A percentile compares a stretch with the other conserved stretches of the same genome.
These are phyloP conservation scores for Yamadazyma ubonensis DNA, from an alignment of 805 yeast species.

Conservation along the genomic window DNA sequence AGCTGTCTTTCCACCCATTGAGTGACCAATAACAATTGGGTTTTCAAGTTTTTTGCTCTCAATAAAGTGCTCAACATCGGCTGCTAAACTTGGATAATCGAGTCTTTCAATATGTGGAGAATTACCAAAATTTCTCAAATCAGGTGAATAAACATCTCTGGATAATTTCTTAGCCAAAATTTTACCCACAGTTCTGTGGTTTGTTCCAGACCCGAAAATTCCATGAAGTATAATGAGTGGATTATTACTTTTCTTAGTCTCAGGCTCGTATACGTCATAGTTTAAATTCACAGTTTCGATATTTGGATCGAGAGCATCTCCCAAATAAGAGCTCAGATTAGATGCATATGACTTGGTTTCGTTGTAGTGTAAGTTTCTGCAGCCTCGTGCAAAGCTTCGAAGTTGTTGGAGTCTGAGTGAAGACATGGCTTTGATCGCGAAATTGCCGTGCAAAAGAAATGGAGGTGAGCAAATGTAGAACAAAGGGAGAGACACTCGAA, in stretches of 20 bases:
- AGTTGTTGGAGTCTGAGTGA: no score
- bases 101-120: constrained; percentile 75
- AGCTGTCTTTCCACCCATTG: constrained; percentile 93
- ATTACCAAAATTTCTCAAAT: constrained; percentile 89
- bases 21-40: constrained; percentile 74
- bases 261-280: constrained; percentile 48
- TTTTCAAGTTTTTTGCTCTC: constrained; percentile 28
- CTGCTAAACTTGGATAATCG: constrained; percentile 78
- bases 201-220: constrained; percentile 78
- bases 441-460: no score
- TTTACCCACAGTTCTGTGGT: constrained; percentile 77
- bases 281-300: constrained; percentile 54
- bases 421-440: no score
- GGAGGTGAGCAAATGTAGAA: no score
- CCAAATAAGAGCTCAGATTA: constrained; percentile 11
- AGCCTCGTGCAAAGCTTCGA: background rate
- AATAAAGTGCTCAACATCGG: constrained; percentile 80
- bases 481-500: no score
- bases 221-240: constrained; percentile 88
- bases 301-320: constrained; percentile 28
- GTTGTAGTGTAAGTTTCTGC: constrained; percentile 3
- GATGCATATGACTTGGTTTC: constrained; percentile 10
- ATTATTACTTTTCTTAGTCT: constrained; percentile 29
- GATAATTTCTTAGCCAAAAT: constrained; percentile 46
- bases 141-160: constrained; percentile 67